A percentile compares a stretch with the other conserved stretches of the same genome.
Evolutionary conservation across 1,139 yeast species (phyloP).

Genomic region (Blastobotrys serpentis): DNA sequence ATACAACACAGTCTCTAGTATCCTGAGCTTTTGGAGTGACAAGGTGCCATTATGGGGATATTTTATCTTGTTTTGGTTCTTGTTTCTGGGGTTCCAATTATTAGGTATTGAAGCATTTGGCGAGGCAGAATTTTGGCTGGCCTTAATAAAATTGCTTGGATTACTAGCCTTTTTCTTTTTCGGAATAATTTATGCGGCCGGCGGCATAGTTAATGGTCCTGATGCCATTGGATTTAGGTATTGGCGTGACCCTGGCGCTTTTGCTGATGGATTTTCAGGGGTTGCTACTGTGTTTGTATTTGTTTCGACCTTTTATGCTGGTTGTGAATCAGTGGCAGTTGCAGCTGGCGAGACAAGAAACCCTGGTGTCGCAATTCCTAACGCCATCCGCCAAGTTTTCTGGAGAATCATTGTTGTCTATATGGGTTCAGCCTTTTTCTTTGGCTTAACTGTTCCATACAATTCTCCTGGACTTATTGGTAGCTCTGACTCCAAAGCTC

Average conservation of each 20-base stretch:
- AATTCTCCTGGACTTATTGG: conserved; percentile 51
- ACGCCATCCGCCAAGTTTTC: conserved; percentile 79
- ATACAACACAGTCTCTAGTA: conserved; percentile 54
- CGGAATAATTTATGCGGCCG: conserved; percentile 59
- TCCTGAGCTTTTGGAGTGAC: conserved; percentile 59
- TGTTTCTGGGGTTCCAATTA: conserved; percentile 54
- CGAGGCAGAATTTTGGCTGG: conserved; percentile 65
- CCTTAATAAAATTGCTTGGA: conserved; percentile 51
- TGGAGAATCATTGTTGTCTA: conserved; percentile 79
- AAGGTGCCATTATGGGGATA: conserved; percentile 61
- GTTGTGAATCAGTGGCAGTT: conserved; percentile 83
- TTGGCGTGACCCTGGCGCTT: conserved; percentile 93
- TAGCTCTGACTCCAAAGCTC: conserved; percentile 42
- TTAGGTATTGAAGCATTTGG: conserved; percentile 63
- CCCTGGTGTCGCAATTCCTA: conserved; percentile 80
- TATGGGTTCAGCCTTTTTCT: conserved; percentile 73
- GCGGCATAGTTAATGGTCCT: conserved; percentile 47
- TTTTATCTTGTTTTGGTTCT: conserved; percentile 54
- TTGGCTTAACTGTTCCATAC: conserved; percentile 81
- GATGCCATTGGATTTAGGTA: conserved; percentile 47
- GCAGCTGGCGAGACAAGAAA: conserved; percentile 86
- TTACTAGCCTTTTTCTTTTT: conserved; percentile 59
- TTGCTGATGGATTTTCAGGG: conserved; percentile 60
- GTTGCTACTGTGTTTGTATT: conserved; percentile 69
- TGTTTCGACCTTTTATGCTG: conserved; percentile 66